phyloP scores from a whole-genome alignment of 1,284 basidiomycete species.

The Schizopora paradoxa region DNA sequence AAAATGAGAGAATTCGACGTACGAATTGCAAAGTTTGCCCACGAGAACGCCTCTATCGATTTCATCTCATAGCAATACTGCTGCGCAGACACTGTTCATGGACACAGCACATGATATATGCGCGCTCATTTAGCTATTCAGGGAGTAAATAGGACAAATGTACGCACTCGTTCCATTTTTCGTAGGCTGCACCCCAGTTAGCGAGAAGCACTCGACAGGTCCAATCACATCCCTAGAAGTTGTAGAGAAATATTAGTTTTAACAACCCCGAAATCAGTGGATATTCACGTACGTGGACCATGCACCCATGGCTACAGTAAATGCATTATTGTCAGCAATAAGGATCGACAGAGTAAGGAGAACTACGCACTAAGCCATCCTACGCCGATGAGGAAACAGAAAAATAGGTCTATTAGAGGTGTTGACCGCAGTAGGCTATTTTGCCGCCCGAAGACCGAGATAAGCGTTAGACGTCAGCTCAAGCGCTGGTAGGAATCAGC shows the following conservation, averaged over 20 bases:
- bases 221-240: conserved; percentile 61
- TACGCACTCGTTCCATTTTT: conserved; percentile 51
- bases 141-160: conserved; percentile 5
- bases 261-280: no score
- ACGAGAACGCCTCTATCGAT: conserved; percentile 70
- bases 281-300: conserved; percentile 57
- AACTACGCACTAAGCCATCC: conserved; percentile 60
- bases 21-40: conserved; percentile 62
- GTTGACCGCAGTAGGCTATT: conserved; percentile 66
- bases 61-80: conserved; percentile 74
- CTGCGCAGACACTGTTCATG: conserved; percentile 44
- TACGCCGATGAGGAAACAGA: conserved; percentile 49
- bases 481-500: no score
- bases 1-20: conserved; percentile 31
- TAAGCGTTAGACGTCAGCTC: no score
- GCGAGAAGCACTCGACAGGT: conserved; percentile 52
- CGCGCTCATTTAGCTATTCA: no score
- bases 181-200: conserved; percentile 44
- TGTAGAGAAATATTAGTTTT: conserved; percentile 3
- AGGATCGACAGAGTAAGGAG: background rate
- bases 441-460: no score
- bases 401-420: conserved; percentile 53
- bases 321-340: conserved; percentile 11
- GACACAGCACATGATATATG: conserved; percentile 10
- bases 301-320: conserved; percentile 55